Evolutionary conservation across 352 stramenopile genomes (phyloP).

Genomic region (Phytophthora pini): DNA sequence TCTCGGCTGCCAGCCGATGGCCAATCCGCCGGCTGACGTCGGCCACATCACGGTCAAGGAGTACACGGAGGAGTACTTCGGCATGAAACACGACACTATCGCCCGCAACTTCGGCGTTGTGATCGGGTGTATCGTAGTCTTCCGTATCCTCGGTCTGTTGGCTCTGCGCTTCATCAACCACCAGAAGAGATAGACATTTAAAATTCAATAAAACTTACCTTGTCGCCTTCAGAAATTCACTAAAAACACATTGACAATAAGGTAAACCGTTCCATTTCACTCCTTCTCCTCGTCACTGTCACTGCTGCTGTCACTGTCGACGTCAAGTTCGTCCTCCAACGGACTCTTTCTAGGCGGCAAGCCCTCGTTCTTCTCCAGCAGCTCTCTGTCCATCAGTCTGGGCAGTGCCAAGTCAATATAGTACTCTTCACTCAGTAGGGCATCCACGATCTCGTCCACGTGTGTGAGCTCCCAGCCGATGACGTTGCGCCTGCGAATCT

Average conservation of each 20-base stretch:
- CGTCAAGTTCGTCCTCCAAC: slow-evolving; percentile 80
- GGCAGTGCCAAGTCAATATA: slow-evolving; percentile 96
- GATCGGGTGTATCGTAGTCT: slow-evolving; percentile 37
- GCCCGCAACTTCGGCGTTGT: slow-evolving; percentile 36
- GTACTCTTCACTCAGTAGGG: slow-evolving; percentile 92
- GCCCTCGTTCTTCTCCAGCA: slow-evolving; percentile 83
- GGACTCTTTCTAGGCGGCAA: slow-evolving; percentile 71
- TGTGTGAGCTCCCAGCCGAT: slow-evolving; percentile 93
- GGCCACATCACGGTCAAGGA: slow-evolving; percentile 34
- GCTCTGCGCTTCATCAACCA: slow-evolving; percentile 33
- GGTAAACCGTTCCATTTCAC: neutral
- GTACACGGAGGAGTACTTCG: slow-evolving; percentile 34
- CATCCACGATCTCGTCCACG: slow-evolving; percentile 97
- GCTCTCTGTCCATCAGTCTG: slow-evolving; percentile 84
- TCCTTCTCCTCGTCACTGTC: slow-evolving; percentile 24
- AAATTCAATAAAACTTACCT: neutral
- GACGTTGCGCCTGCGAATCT: slow-evolving; percentile 89
- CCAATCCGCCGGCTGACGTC: slow-evolving; percentile 2
- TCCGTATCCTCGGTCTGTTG: slow-evolving; percentile 38
- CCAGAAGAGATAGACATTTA: slow-evolving; percentile 35
- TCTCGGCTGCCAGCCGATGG: slow-evolving; percentile 31
- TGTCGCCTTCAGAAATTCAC: too few relatives aligned
- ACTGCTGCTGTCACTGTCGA: slow-evolving; percentile 29
- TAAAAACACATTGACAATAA: too few relatives aligned
- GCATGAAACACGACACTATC: slow-evolving; percentile 23